Conservation (phyloP, 2,329 filamentous ascomycete species). For the Akanthomyces lecanii region DNA sequence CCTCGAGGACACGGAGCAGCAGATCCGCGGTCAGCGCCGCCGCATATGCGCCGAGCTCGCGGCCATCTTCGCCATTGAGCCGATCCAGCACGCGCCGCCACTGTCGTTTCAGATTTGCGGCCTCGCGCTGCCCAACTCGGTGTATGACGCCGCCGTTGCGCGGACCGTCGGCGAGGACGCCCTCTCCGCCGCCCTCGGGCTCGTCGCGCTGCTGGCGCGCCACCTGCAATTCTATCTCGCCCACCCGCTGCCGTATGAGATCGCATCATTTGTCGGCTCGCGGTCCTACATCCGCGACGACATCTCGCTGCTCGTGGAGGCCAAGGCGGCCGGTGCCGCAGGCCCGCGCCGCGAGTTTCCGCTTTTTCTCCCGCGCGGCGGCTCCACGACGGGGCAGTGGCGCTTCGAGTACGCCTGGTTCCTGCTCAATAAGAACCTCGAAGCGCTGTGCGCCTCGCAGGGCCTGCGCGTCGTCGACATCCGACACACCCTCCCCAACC, state of each 20-base stretch:
- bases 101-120: slow-evolving; percentile 81
- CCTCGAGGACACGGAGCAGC: slow-evolving; percentile 54
- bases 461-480: slow-evolving; percentile 82
- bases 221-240: slow-evolving; percentile 78
- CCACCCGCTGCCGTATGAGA: slow-evolving; percentile 74
- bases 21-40: slow-evolving; percentile 78
- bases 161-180: slow-evolving; percentile 58
- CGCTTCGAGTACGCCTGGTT: slow-evolving; percentile 96
- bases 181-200: slow-evolving; percentile 76
- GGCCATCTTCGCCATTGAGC: slow-evolving; percentile 75
- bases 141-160: slow-evolving; percentile 54
- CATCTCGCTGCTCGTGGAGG: slow-evolving; percentile 50
- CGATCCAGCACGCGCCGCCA: slow-evolving; percentile 50
- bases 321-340: slow-evolving; percentile 24
- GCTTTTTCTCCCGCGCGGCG: slow-evolving; percentile 61
- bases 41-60: slow-evolving; percentile 82
- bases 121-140: slow-evolving; percentile 74
- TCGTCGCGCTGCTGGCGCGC: slow-evolving; percentile 70
- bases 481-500: slow-evolving; percentile 84
- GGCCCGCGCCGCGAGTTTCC: slow-evolving; percentile 67
- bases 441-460: slow-evolving; percentile 60
- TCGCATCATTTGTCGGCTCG: slow-evolving; percentile 68
- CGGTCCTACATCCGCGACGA: slow-evolving; percentile 72
- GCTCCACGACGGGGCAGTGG: slow-evolving; percentile 68
- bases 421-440: slow-evolving; percentile 93